A percentile compares a stretch with the other conserved stretches of the same genome.
Evolutionary conservation across 371 early-diverging fungal species (phyloP).

Genomic region (Dichotomocladium elegans): DNA sequence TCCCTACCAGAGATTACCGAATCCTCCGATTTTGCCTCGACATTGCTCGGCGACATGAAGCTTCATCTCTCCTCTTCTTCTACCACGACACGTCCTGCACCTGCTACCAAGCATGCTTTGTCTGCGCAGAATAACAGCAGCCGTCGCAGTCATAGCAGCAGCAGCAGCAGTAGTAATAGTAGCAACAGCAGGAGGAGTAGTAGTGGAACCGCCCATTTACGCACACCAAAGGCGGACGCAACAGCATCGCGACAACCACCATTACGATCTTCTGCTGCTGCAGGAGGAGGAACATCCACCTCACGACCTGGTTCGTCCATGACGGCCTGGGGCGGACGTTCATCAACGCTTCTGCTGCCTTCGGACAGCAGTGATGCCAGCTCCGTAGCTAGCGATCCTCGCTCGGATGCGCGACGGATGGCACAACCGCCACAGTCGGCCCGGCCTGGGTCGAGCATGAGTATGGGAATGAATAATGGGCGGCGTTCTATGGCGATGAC

Average conservation of each 20-base stretch:
- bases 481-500: no score
- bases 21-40: slow-evolving; percentile 6
- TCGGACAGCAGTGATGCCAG: neutral
- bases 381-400: neutral
- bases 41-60: slow-evolving; percentile 9
- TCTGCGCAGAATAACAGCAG: neutral
- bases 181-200: neutral
- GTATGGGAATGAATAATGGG: no score
- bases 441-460: neutral
- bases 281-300: neutral
- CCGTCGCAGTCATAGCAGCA: neutral
- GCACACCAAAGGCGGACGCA: neutral
- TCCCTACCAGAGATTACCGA: slow-evolving; percentile 11
- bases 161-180: neutral
- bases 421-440: neutral
- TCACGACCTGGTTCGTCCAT: slow-evolving; percentile 3
- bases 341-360: neutral
- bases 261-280: neutral
- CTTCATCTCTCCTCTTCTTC: no score
- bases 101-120: no score
- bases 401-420: neutral
- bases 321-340: neutral
- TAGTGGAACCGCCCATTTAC: neutral
- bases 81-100: no score
- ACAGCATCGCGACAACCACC: neutral